These are phyloP conservation scores for Selenicereus undatus DNA, from an alignment of 148 eudicot genomes.

Conservation along the genomic window DNA sequence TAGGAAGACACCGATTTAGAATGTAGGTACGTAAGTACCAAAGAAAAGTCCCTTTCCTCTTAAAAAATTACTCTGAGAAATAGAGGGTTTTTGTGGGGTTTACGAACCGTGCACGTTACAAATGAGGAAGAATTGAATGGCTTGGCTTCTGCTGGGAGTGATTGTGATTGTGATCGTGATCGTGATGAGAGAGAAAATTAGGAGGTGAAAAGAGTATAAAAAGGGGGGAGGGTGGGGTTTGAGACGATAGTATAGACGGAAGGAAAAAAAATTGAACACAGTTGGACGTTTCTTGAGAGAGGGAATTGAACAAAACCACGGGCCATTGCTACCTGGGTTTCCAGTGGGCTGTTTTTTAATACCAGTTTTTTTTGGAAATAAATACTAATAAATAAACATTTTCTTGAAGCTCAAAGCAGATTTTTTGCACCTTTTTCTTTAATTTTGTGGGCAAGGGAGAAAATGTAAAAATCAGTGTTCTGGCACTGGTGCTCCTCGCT, in stretches of 20 bases:
- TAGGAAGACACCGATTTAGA: neutral
- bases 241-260: neutral
- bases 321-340: neutral
- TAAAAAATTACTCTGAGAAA: too few relatives aligned
- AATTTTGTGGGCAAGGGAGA: too few relatives aligned
- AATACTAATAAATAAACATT: too few relatives aligned
- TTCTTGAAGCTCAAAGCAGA: too few relatives aligned
- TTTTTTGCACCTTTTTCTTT: too few relatives aligned
- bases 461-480: too few relatives aligned
- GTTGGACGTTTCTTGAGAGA: neutral
- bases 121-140: neutral
- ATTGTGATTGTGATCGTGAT: neutral
- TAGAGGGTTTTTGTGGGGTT: too few relatives aligned
- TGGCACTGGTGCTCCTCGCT: too few relatives aligned
- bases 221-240: neutral
- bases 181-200: neutral
- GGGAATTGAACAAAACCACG: neutral
- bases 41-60: too few relatives aligned
- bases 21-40: too few relatives aligned
- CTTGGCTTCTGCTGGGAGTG: neutral
- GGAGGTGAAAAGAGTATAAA: neutral
- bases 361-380: neutral
- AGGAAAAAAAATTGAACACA: neutral
- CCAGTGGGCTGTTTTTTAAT: conserved; percentile 1
- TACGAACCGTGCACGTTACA: neutral